Evolutionary conservation across 345 rosid species (phyloP), one percentile per base, ranked within the genome.

Genomic region (Sapria himalayana): DNA sequence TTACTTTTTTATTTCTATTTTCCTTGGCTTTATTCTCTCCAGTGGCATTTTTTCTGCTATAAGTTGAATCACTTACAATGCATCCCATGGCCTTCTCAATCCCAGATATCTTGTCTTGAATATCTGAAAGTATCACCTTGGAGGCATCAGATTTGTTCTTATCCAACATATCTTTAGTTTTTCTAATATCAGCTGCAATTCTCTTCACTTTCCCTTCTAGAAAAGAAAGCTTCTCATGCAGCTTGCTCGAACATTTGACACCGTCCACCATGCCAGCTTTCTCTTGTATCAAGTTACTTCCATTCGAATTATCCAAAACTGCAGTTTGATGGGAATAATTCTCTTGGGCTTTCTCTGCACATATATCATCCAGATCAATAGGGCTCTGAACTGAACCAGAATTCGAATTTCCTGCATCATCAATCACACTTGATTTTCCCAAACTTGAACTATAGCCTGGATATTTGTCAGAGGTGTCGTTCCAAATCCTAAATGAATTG

Each of bases 211-310:
- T 91, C 7, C 89, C 93, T 58, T 84, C 99, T 19, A 91, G 54
- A 65, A 84, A 84, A 22, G 93, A 85, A 25, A 91, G 93, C 73
- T 75, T 84, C 54, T 84, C 89, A n/a, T 91, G 92, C 42, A 91
- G 74, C 61, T 70, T 84, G 45, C 86, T 74, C 0, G 71, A 73
- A 40, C 65, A 63, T 32, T 73, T 80, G 14, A 37, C 20, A 39
- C 47, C 44, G 46, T 9, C 50, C 37, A 19, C 45, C 19, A 40
- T 21, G 23, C 52, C 45, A 0, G 27, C 50, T 15, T 55, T 47
- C 27, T 63, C 66, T 24, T 59, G 65, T 29, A 41, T 48, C 36
- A 51, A 35, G 29, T 40, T 59, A 33, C 57, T 58, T 38, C 55
- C 84, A 49, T 66, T 73, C 9, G 45, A 25, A 29, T 55, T 59